Evolutionary conservation across 2,329 filamentous ascomycete species (phyloP), one percentile per base, ranked within the genome.

Genomic region (Talaromyces sp.): DNA sequence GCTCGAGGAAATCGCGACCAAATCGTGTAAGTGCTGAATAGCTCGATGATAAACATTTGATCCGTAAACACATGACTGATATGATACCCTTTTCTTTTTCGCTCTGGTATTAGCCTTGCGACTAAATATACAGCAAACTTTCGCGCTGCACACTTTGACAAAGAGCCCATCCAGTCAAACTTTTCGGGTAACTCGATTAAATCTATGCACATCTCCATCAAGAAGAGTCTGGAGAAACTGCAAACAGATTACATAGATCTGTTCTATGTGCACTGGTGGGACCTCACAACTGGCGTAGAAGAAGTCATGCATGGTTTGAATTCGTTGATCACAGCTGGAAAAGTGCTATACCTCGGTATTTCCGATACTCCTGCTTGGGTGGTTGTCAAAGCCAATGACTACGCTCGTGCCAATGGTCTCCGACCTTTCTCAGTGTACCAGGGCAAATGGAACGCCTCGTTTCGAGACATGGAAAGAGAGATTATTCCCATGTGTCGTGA

Each of bases 61-160:
- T 33, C 27, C 11, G 17, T 31, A 35, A 27, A 35, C 31, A 33
- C 49, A 35, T 33, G 27, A 35, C 43, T 31, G 25, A 37, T 54
- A 25, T 25, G 10, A 17, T 15, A 19, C 8, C 27, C 19, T 25
- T 15, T 27, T 45, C 11, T 9, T 11, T 6, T 47, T 10, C 8
- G 5, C 11, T 39, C 15, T 25, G 27, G 27, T 7, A 19, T n/a
- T 35, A 65, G 58, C 17, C 80, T 91, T 62, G 88, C 89, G 0
- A 91, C 89, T 62, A 91, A 92, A 73, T 90, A 82, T 74, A 87
- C 86, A 1, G 87, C 84, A 27, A 84, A 84, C 71, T 90, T 83
- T 74, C 78, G 73, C 31, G 69, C 69, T 22, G 67, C 78, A 50
- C 75, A 77, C 31, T 69, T 77, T n/a, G 79, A 80, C 3, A 78